Base-by-base conservation (phyloP, 2,329 filamentous ascomycete genomes). In the Ophiosphaerella narmari region DNA sequence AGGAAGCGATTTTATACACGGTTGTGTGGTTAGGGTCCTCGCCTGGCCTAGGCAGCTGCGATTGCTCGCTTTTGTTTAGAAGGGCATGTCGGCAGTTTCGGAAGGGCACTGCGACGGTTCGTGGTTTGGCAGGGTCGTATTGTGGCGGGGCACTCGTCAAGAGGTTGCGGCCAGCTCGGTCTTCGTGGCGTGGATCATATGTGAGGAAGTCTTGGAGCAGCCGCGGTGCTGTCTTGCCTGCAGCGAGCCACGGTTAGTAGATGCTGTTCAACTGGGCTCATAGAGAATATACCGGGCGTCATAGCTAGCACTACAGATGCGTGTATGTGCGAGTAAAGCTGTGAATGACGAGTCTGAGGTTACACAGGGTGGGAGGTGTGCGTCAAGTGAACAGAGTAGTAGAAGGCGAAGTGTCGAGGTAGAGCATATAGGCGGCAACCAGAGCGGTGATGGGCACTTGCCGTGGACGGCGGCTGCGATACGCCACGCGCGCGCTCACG, bases 11-110 rank as follows among this genome's bases (percentile, higher is more conserved):
- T 57, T 79, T 83, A 65, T 82, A 85, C 39, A 77, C 65, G 2
- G 78, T 77, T 6, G 67, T 52, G 29, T 57, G 56, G 50, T 72
- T 67, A 32, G 74, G 67, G 29, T 70, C 63, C 26, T 72, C 65
- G 48, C 80, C 77, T 9, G 75, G 66, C 9, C 68, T 66, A 5
- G 80, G 77, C 23, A 80, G 65, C 29, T 74, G 68, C 46, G 80
- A 83, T 67, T 87, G 84, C 39, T 77, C 74, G 16, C 72, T 54
- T 65, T 89, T 88, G 39, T 75, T 75, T 38, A 79, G 75, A 65
- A 87, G 84, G 24, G 75, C 72, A 73, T 90, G 87, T 45, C 75
- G 77, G 68, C 86, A 88, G 54, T 80, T 80, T 21, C 63, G 53
- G 26, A 36, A 45, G 8, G 77, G 75, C 4, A 74, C 65, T 13